A percentile compares a stretch with the other conserved stretches of the same genome.
These are phyloP conservation scores for Trametes versicolor DNA, from an alignment of 1,284 basidiomycete genomes.

Conservation along the genomic window DNA sequence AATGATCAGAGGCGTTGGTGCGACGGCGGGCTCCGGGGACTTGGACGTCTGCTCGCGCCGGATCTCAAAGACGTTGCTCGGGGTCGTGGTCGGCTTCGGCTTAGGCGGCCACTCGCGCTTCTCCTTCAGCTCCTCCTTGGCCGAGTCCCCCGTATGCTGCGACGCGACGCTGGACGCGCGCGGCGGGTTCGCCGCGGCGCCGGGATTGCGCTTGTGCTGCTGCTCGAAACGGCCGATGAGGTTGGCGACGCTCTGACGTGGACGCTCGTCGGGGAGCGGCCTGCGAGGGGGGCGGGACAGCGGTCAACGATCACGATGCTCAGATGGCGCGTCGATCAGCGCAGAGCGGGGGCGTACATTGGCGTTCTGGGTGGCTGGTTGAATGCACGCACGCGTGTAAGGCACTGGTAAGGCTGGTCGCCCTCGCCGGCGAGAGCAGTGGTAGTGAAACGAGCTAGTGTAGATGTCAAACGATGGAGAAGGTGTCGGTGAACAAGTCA, in stretches of 20 bases:
- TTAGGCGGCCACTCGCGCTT: slow-evolving; percentile 81
- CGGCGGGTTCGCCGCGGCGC: slow-evolving; percentile 47
- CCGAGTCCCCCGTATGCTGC: slow-evolving; percentile 66
- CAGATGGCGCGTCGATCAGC: slow-evolving; percentile 32
- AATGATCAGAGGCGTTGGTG: slow-evolving; percentile 14
- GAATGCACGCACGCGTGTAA: slow-evolving; percentile 32
- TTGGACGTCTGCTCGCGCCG: slow-evolving; percentile 16
- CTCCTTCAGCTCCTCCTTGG: slow-evolving; percentile 71
- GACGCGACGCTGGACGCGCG: slow-evolving; percentile 69
- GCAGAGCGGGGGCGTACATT: slow-evolving; percentile 34
- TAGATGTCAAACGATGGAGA: slow-evolving; percentile 29
- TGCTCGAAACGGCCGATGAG: slow-evolving; percentile 86
- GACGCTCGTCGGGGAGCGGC: slow-evolving; percentile 85
- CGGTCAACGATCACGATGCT: slow-evolving; percentile 33
- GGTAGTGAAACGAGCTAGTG: slow-evolving; percentile 29
- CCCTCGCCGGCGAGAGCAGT: slow-evolving; percentile 42
- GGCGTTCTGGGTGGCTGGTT: slow-evolving; percentile 26
- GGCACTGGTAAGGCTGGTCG: slow-evolving; percentile 29
- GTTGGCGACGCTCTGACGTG: slow-evolving; percentile 82
- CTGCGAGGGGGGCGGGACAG: slow-evolving; percentile 46
- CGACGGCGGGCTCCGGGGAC: slow-evolving; percentile 24
- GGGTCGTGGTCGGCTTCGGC: slow-evolving; percentile 28
- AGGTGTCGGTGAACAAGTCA: slow-evolving; percentile 31
- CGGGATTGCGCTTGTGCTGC: slow-evolving; percentile 65
- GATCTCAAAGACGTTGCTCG: slow-evolving; percentile 22